Percentiles rank a stretch among this genome's conserved stretches.
These are phyloP conservation scores for Pulchroboletus neoregius DNA, from an alignment of 1,284 basidiomycete species.

Conservation along the genomic window DNA sequence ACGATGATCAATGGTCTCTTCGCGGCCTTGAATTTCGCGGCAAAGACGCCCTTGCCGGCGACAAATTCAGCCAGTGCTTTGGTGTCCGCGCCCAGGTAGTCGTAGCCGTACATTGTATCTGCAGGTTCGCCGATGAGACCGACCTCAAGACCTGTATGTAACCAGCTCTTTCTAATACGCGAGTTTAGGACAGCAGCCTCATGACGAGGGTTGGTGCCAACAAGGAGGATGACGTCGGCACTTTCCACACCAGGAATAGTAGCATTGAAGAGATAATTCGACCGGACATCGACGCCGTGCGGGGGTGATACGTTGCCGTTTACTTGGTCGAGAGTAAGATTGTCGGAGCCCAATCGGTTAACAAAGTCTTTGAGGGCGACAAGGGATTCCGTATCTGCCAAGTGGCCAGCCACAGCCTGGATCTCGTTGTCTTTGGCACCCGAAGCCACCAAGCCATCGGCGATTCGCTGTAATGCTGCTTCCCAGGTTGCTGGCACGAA, in stretches of 20 bases:
- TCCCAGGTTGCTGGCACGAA: slow-evolving; percentile 94
- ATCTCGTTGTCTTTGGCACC: slow-evolving; percentile 95
- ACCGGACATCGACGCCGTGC: slow-evolving; percentile 87
- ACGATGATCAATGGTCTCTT: slow-evolving; percentile 95
- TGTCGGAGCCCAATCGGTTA: slow-evolving; percentile 95
- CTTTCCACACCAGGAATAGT: slow-evolving; percentile 89
- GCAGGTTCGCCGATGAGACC: slow-evolving; percentile 90
- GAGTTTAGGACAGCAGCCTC: slow-evolving; percentile 98
- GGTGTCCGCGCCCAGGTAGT: slow-evolving; percentile 80
- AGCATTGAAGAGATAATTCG: slow-evolving; percentile 98
- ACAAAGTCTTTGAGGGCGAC: slow-evolving; percentile 93
- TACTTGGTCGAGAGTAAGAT: slow-evolving; percentile 78
- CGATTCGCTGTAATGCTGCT: slow-evolving; percentile 79
- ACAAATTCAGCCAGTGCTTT: slow-evolving; percentile 81
- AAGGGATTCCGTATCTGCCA: slow-evolving; percentile 93
- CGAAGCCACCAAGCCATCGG: slow-evolving; percentile 72
- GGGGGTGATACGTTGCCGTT: slow-evolving; percentile 66
- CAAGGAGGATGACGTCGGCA: slow-evolving; percentile 90
- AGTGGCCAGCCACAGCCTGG: slow-evolving; percentile 88
- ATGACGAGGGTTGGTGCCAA: slow-evolving; percentile 97
- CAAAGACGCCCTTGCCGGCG: slow-evolving; percentile 75
- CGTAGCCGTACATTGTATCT: slow-evolving; percentile 92
- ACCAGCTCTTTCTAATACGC: slow-evolving; percentile 92
- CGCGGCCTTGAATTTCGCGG: slow-evolving; percentile 84
- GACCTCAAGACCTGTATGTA: slow-evolving; percentile 82